Conservation (phyloP, 495 filamentous ascomycete genomes). For the Lichenothelia convexa region DNA sequence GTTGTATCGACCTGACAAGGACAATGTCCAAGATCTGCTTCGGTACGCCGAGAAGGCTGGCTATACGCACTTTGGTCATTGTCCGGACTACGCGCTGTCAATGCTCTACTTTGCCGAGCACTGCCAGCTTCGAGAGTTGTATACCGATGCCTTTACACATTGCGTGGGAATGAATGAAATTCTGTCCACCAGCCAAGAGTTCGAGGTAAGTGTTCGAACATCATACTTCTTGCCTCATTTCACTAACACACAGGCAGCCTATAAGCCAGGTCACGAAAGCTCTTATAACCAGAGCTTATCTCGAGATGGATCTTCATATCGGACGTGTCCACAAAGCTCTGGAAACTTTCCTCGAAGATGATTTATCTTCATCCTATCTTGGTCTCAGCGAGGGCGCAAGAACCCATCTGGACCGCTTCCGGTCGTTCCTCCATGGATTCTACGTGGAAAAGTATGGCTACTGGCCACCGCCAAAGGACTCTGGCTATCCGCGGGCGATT, state of each 20-base stretch:
- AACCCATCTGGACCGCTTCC: constrained; percentile 43
- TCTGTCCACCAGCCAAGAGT: constrained; percentile 32
- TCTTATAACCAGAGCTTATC: constrained; percentile 37
- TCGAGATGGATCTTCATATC: constrained; percentile 44
- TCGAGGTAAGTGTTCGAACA: constrained; percentile 25
- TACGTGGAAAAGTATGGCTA: constrained; percentile 43
- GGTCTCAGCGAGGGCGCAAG: constrained; percentile 32
- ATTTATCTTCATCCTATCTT: constrained; percentile 35
- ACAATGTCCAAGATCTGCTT: constrained; percentile 34
- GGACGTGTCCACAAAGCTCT: constrained; percentile 29
- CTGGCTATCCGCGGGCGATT: constrained; percentile 30
- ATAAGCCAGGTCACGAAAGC: constrained; percentile 35
- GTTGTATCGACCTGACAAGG: constrained; percentile 28
- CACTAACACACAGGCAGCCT: constrained; percentile 18
- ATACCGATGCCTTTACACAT: constrained; percentile 46
- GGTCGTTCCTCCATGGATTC: constrained; percentile 39
- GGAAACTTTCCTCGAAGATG: constrained; percentile 39
- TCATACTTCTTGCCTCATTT: background rate
- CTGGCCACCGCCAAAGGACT: constrained; percentile 36
- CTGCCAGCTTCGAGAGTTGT: constrained; percentile 34
- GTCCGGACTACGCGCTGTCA: constrained; percentile 39
- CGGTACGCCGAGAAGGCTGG: constrained; percentile 39
- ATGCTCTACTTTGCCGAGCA: constrained; percentile 43
- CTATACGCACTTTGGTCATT: constrained; percentile 40
- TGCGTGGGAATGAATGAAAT: constrained; percentile 47